Percentiles rank a stretch among this genome's conserved stretches.
Conservation (phyloP, 1,284 basidiomycete genomes). For the Lignosus rhinocerotis region DNA sequence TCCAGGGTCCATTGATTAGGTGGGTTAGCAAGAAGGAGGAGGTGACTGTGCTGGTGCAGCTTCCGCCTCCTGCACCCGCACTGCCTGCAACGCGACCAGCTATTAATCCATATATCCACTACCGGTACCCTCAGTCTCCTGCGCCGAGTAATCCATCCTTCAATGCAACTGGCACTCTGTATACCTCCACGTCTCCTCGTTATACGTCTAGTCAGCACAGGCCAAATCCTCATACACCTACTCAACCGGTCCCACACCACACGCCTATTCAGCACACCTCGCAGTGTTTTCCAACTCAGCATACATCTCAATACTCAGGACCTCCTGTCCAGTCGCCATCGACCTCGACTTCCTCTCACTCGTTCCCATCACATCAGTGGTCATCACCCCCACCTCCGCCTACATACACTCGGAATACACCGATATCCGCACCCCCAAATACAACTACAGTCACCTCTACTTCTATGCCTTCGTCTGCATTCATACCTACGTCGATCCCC, state of each 20-base stretch:
- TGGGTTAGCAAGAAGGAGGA: conserved; percentile 73
- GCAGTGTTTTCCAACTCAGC: conserved; percentile 1
- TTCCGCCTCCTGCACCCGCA: conserved; percentile 28
- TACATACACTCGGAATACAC: conserved; percentile 11
- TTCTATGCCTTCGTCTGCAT: neutral
- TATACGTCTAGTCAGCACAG: conserved; percentile 3
- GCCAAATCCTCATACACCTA: neutral
- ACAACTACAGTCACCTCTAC: conserved; percentile 19
- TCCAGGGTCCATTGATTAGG: conserved; percentile 72
- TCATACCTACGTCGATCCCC: neutral
- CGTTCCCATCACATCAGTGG: conserved; percentile 19
- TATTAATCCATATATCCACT: conserved; percentile 8
- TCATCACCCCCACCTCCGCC: conserved; percentile 11
- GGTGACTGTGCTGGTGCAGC: conserved; percentile 39
- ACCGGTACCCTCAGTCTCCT: neutral
- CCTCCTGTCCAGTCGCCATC: neutral
- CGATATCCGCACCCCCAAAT: conserved; percentile 16
- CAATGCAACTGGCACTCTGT: neutral
- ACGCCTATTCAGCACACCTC: neutral
- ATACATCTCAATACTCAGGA: neutral
- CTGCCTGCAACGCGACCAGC: neutral
- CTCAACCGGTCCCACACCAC: neutral
- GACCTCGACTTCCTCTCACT: neutral
- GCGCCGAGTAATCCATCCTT: neutral
- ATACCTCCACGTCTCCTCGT: neutral